Evolutionary conservation across 768 basidiomycete genomes (phyloP).

Genomic region (Boletus rubescentipes): DNA sequence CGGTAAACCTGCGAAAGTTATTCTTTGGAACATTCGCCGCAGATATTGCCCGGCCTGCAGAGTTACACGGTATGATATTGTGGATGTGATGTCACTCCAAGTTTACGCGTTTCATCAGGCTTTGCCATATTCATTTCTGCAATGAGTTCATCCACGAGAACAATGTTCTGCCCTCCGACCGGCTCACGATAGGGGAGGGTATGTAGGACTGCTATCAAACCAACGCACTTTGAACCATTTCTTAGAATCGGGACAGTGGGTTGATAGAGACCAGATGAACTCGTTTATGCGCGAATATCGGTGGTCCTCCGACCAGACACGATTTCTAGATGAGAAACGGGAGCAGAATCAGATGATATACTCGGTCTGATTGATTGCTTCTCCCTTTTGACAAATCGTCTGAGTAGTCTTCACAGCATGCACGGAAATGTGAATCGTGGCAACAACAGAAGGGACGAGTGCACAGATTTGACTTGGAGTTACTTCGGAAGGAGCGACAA

Average conservation of each 20-base stretch:
- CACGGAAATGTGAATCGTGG: conserved; percentile 7
- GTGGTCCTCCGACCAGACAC: not conserved
- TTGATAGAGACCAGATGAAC: conserved; percentile 13
- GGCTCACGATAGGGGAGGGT: not conserved
- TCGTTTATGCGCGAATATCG: conserved; percentile 5
- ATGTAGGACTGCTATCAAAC: not conserved
- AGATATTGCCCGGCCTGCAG: conserved; percentile 19
- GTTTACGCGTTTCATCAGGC: conserved; percentile 1
- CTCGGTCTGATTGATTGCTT: not conserved
- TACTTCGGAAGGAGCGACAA: conserved; percentile 9
- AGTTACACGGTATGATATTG: conserved; percentile 4
- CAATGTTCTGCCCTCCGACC: conserved; percentile 1
- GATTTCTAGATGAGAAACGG: conserved; percentile 5
- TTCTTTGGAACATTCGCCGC: conserved; percentile 19
- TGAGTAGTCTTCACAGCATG: conserved; percentile 8
- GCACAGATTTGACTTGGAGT: conserved; percentile 10
- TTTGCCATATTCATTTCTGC: not conserved
- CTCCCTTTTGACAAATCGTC: not conserved
- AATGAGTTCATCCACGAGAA: not conserved
- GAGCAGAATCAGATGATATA: not conserved
- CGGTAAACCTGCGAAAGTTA: conserved; percentile 1
- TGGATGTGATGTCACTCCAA: not conserved
- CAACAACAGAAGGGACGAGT: conserved; percentile 9
- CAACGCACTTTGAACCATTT: not conserved
- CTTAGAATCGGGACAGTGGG: conserved; percentile 1